Evolutionary conservation across 805 yeast species (phyloP).

Genomic region (Zygosaccharomyces lentus): DNA sequence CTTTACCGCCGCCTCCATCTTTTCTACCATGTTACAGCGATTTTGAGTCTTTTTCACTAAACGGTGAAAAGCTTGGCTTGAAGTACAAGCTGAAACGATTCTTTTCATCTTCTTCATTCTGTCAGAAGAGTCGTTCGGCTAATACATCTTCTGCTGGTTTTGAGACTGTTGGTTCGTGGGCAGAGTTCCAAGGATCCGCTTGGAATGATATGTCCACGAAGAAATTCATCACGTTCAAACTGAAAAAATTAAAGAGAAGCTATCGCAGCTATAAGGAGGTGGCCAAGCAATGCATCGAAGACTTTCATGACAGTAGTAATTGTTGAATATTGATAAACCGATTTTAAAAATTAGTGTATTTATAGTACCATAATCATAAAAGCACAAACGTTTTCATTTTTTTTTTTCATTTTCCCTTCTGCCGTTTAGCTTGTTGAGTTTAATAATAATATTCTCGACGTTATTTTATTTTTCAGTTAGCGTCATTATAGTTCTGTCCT

Average conservation of each 20-base stretch:
- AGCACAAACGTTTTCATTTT: neutral
- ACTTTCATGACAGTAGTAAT: slow-evolving; percentile 15
- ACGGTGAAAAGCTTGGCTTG: neutral
- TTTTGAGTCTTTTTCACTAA: slow-evolving; percentile 5
- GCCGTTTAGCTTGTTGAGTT: neutral
- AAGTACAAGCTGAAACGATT: slow-evolving; percentile 10
- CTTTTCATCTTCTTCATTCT: slow-evolving; percentile 6
- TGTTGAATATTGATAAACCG: neutral
- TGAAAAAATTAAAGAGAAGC: slow-evolving; percentile 16
- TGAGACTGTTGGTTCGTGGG: slow-evolving; percentile 11
- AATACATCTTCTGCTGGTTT: slow-evolving; percentile 1
- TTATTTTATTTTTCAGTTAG: no score
- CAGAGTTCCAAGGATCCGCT: slow-evolving; percentile 10
- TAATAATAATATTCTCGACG: neutral
- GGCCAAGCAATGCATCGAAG: slow-evolving; percentile 22
- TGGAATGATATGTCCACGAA: slow-evolving; percentile 20
- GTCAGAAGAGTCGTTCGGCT: slow-evolving; percentile 1
- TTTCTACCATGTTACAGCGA: slow-evolving; percentile 9
- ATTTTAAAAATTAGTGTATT: neutral
- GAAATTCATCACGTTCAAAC: slow-evolving; percentile 19
- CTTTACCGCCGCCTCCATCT: slow-evolving; percentile 14
- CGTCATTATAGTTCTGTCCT: neutral
- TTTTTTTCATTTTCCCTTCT: neutral
- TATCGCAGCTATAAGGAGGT: slow-evolving; percentile 19
- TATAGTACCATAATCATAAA: neutral